These are phyloP conservation scores for Marchantia polymorpha DNA, from an alignment of 225 moss, liverwort and hornwort species.

Conservation along the genomic window DNA sequence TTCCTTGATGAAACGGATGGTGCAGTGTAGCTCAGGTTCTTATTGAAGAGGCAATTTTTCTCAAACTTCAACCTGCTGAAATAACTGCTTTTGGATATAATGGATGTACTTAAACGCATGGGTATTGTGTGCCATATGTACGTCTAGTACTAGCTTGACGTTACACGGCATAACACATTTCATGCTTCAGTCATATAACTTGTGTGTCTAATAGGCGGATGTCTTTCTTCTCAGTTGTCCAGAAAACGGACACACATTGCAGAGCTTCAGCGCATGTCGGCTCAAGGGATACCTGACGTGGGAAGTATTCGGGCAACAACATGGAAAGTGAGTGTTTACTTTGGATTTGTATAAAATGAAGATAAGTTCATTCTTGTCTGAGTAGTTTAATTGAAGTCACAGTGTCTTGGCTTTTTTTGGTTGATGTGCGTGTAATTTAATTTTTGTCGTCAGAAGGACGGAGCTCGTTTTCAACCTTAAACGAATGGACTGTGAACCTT, in stretches of 20 bases:
- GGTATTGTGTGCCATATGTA: background rate
- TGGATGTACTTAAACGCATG: background rate
- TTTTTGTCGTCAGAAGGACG: background rate
- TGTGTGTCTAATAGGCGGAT: background rate
- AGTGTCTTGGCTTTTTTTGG: no score
- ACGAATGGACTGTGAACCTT: background rate
- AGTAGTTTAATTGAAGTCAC: no score
- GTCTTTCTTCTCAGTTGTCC: slow-evolving; percentile 54
- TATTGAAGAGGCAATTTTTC: background rate
- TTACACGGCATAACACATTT: no score
- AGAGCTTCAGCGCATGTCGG: slow-evolving; percentile 83
- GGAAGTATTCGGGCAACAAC: slow-evolving; percentile 83
- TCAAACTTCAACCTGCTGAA: background rate
- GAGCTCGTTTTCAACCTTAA: background rate
- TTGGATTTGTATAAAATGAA: background rate
- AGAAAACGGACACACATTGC: slow-evolving; percentile 87
- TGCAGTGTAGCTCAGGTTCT: background rate
- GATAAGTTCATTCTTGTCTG: background rate
- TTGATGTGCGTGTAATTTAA: background rate
- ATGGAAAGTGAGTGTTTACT: slow-evolving; percentile 67
- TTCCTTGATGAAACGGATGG: background rate
- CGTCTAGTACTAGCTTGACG: background rate
- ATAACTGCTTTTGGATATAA: background rate
- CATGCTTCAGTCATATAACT: no score
- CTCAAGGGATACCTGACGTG: slow-evolving; percentile 91